A percentile compares a stretch with the other conserved stretches of the same genome.
phyloP scores from a whole-genome alignment of 192 early-diverging fungal genomes.

The Diversispora epigaea region DNA sequence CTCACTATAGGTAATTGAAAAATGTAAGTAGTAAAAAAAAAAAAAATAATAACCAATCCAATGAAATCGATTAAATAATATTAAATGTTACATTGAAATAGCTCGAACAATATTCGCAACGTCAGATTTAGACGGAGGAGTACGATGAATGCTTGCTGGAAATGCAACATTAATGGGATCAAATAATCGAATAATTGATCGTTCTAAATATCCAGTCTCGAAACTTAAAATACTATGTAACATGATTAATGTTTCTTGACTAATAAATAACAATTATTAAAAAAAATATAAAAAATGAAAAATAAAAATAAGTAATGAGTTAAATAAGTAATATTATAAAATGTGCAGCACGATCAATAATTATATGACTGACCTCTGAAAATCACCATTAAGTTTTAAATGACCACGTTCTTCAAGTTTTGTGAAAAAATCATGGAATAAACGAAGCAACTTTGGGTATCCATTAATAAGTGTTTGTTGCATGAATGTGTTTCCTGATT shows the following conservation, averaged over 20 bases:
- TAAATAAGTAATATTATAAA: neutral
- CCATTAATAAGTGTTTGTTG: constrained; percentile 55
- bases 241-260: constrained; percentile 43
- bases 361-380: constrained; percentile 44
- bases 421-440: constrained; percentile 57
- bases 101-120: constrained; percentile 55
- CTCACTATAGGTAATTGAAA: constrained; percentile 48
- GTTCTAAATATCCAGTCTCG: constrained; percentile 52
- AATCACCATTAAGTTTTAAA: constrained; percentile 44
- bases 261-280: too few relatives aligned
- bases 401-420: constrained; percentile 50
- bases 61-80: neutral
- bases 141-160: constrained; percentile 44
- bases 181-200: constrained; percentile 58
- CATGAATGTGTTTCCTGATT: constrained; percentile 50
- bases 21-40: neutral
- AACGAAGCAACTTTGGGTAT: constrained; percentile 50
- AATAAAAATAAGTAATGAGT: neutral
- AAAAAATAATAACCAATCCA: neutral
- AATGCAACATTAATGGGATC: constrained; percentile 64
- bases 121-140: constrained; percentile 50
- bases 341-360: too few relatives aligned
- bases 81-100: constrained; percentile 52
- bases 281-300: neutral
- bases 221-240: constrained; percentile 42